These are phyloP conservation scores for Debaryomyces castellii DNA, from an alignment of 805 yeast genomes.

Conservation along the genomic window DNA sequence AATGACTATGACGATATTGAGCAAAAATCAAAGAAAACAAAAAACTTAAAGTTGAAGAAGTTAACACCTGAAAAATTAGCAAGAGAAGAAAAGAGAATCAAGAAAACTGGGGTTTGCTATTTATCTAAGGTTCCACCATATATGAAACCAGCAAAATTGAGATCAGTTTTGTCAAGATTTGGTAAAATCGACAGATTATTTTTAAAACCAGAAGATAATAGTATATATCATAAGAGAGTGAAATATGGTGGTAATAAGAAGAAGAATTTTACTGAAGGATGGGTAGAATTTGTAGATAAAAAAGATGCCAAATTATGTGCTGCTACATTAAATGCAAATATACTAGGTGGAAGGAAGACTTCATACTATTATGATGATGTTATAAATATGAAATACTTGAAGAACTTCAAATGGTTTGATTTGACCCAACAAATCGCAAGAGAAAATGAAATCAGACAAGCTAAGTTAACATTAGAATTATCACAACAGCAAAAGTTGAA, in stretches of 20 bases:
- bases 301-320: slow-evolving; percentile 89
- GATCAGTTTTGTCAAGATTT: slow-evolving; percentile 76
- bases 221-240: slow-evolving; percentile 62
- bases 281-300: slow-evolving; percentile 89
- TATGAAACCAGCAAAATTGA: slow-evolving; percentile 91
- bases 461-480: slow-evolving; percentile 83
- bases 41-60: slow-evolving; percentile 46
- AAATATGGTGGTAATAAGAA: slow-evolving; percentile 92
- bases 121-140: slow-evolving; percentile 90
- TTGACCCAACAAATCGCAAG: slow-evolving; percentile 89
- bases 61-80: slow-evolving; percentile 56
- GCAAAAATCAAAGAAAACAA: slow-evolving; percentile 7
- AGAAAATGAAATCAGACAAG: slow-evolving; percentile 85
- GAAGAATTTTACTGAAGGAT: slow-evolving; percentile 85
- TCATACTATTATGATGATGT: slow-evolving; percentile 92
- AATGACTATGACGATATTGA: too few species aligned
- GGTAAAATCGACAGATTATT: slow-evolving; percentile 88
- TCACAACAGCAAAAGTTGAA: slow-evolving; percentile 86
- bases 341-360: slow-evolving; percentile 88
- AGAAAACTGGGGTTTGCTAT: slow-evolving; percentile 89
- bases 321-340: slow-evolving; percentile 81
- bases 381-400: slow-evolving; percentile 82
- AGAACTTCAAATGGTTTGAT: slow-evolving; percentile 94
- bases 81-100: slow-evolving; percentile 53
- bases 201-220: slow-evolving; percentile 79